Evolutionary conservation across 164 flowering plant species (phyloP).

Genomic region (Sedum album): DNA sequence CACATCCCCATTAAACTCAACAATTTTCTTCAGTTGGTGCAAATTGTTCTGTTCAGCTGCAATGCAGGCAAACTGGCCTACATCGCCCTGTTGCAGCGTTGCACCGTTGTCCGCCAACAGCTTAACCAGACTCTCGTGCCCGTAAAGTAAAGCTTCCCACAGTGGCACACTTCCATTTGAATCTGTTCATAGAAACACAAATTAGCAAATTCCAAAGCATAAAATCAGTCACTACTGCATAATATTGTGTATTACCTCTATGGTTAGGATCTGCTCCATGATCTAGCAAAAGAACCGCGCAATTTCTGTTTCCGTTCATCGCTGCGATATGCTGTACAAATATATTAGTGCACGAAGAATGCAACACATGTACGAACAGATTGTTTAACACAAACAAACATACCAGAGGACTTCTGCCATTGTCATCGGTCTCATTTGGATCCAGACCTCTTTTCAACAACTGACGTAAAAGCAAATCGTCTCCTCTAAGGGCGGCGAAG

Average conservation of each 20-base stretch:
- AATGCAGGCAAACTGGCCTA: slow-evolving; percentile 61
- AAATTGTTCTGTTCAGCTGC: slow-evolving; percentile 64
- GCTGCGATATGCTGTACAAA: slow-evolving; percentile 72
- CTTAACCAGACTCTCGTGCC: slow-evolving; percentile 37
- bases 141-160: slow-evolving; percentile 75
- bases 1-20: slow-evolving; percentile 46
- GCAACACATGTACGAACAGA: no score
- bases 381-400: no score
- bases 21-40: slow-evolving; percentile 41
- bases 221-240: no score
- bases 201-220: neutral
- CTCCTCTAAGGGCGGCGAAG: slow-evolving; percentile 76
- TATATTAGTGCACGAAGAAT: no score
- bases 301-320: slow-evolving; percentile 61
- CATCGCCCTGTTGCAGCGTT: slow-evolving; percentile 34
- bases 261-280: slow-evolving; percentile 74
- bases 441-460: slow-evolving; percentile 68
- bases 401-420: slow-evolving; percentile 76
- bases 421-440: slow-evolving; percentile 79
- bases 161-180: slow-evolving; percentile 65
- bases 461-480: slow-evolving; percentile 56
- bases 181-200: slow-evolving; percentile 28
- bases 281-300: slow-evolving; percentile 69
- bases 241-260: slow-evolving; percentile 43
- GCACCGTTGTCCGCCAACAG: slow-evolving; percentile 52